Evolutionary conservation across 116 monocot species (phyloP).

Genomic region (Papilionanthe hybrid): DNA sequence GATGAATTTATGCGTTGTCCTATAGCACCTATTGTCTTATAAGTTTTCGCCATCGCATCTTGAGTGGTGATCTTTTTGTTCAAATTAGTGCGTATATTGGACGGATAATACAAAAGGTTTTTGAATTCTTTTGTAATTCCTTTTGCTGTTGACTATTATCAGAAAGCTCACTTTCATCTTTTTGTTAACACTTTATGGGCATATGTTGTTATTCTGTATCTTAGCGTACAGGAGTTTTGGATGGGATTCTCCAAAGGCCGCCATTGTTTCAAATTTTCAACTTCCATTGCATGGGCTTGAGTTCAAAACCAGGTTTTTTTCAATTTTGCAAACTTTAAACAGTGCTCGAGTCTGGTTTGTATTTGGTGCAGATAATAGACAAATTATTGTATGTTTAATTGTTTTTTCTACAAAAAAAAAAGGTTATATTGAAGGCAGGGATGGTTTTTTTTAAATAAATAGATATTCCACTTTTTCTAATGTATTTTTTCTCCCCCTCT

Average conservation of each 20-base stretch:
- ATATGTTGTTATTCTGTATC: neutral
- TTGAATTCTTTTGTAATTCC: neutral
- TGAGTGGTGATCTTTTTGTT: neutral
- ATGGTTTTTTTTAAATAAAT: too few relatives aligned
- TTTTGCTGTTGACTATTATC: neutral
- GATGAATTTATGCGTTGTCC: neutral
- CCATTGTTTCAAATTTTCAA: slow-evolving; percentile 39
- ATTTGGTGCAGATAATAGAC: neutral
- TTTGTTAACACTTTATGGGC: neutral
- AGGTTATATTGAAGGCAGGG: neutral
- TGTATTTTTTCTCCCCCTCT: too few relatives aligned
- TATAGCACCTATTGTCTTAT: neutral
- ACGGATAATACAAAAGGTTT: neutral
- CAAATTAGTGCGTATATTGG: neutral
- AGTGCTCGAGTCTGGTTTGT: neutral
- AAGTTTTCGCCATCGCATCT: neutral
- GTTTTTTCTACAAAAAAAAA: neutral
- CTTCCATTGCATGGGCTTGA: slow-evolving; percentile 59
- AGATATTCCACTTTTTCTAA: too few relatives aligned
- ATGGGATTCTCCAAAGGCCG: slow-evolving; percentile 38
- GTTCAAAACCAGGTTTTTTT: slow-evolving; percentile 53
- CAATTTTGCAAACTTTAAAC: neutral
- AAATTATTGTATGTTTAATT: too few relatives aligned
- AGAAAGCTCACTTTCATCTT: neutral
- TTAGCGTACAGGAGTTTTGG: slow-evolving; percentile 24